Conservation (phyloP, 139 green algal genomes). For the Volvox africanus region DNA sequence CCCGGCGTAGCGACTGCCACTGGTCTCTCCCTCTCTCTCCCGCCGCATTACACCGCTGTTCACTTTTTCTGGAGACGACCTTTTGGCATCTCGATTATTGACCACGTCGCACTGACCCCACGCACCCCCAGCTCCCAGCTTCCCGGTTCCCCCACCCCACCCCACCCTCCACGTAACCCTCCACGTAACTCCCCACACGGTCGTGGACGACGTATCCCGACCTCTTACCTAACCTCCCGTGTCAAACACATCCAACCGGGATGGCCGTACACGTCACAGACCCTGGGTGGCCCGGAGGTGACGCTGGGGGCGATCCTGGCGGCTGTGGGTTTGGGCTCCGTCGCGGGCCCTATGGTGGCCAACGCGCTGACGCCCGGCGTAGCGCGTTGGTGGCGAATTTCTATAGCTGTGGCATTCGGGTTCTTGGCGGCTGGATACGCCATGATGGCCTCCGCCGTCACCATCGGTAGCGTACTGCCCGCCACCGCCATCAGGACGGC, state of each 20-base stretch:
- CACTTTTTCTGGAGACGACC: no score
- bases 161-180: no score
- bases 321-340: constrained; percentile 20
- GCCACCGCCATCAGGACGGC: constrained; percentile 6
- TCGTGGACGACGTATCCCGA: not conserved
- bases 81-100: no score
- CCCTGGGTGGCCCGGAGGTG: constrained; percentile 3
- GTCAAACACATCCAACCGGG: no score
- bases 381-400: constrained; percentile 23
- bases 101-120: no score
- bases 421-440: not conserved
- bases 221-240: no score
- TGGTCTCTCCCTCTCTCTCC: no score
- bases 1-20: no score
- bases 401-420: not conserved
- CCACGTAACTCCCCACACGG: no score
- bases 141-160: no score
- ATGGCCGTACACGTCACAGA: not conserved
- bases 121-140: no score
- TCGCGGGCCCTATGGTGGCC: constrained; percentile 14
- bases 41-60: no score
- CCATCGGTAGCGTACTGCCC: not conserved
- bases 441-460: not conserved
- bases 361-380: constrained; percentile 2
- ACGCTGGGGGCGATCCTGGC: constrained; percentile 38